Evolutionary conservation across 1,139 yeast species (phyloP).

Genomic region (Blastobotrys arbuscula): DNA sequence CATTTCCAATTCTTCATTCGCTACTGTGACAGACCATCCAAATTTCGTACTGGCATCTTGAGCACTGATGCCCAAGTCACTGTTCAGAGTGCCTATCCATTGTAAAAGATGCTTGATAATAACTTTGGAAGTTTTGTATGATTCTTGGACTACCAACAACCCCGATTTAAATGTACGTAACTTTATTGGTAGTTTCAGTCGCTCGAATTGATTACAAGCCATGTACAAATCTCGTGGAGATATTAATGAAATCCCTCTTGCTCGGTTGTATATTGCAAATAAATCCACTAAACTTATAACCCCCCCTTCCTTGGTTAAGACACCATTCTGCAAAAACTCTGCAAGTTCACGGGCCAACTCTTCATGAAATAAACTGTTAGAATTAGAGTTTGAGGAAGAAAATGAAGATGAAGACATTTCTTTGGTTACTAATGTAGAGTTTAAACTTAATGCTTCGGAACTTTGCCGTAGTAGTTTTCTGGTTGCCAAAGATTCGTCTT

Average conservation of each 20-base stretch:
- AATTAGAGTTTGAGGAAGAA: slow-evolving; percentile 26
- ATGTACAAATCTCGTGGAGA: slow-evolving; percentile 53
- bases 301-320: slow-evolving; percentile 47
- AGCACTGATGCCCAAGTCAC: slow-evolving; percentile 38
- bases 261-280: slow-evolving; percentile 55
- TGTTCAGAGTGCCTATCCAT: slow-evolving; percentile 34
- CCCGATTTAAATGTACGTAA: slow-evolving; percentile 40
- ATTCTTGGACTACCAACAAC: slow-evolving; percentile 43
- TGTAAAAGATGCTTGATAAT: slow-evolving; percentile 32
- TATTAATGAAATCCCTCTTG: slow-evolving; percentile 53
- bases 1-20: slow-evolving; percentile 60
- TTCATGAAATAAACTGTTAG: slow-evolving; percentile 38
- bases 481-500: slow-evolving; percentile 20
- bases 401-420: slow-evolving; percentile 27
- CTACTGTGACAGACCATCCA: slow-evolving; percentile 64
- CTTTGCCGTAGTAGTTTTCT: slow-evolving; percentile 29
- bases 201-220: slow-evolving; percentile 46
- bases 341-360: slow-evolving; percentile 54
- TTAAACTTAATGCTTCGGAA: slow-evolving; percentile 32
- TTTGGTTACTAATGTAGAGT: slow-evolving; percentile 34
- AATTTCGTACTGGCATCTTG: slow-evolving; percentile 49
- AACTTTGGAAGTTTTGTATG: slow-evolving; percentile 33
- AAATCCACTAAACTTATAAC: slow-evolving; percentile 55
- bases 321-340: slow-evolving; percentile 43
- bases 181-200: slow-evolving; percentile 42